Evolutionary conservation across 805 yeast species (phyloP), one percentile per base, ranked within the genome.

Genomic region (Candida michaelii): DNA sequence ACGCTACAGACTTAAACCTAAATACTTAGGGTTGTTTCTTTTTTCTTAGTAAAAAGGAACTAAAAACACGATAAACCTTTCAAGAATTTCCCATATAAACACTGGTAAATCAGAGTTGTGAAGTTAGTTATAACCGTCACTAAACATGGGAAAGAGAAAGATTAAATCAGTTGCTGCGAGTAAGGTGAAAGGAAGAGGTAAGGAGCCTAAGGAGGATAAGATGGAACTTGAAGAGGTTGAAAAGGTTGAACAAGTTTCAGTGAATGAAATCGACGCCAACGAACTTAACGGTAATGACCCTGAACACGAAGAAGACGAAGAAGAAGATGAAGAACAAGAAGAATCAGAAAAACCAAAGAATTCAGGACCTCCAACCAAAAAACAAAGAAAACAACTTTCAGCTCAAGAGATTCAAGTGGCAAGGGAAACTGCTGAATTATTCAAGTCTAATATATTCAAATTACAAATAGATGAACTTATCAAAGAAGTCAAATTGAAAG

Each of bases 371-470:
- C 62, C 62, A 8, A 57, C 64, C 9, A 69, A 70, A 48, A 66
- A 63, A 42, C 70, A 63, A 30, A 58, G 53, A 35, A 49, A 62
- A 39, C 69, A 71, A 49, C 54, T 80, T 17, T 68, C 85, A 0
- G 82, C 93, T 0, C 90, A 88, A 52, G 97, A 93, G 45, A 81
- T 91, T 35, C 96, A 91, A 54, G 76, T 85, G 2, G 96, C 97
- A 0, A 77, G 96, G 54, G 97, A 90, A 61, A 87, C 97, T 1
- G 93, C 95, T 1, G 97, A 90, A 61, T 68, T 91, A 35, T 93
- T 90, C 79, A 89, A 90, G 58, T 89, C 97, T 7, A 93, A 90
- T 63, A 89, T 93, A 42, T 91, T 93, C 80, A 93, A 93, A 62
- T 66, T 93, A 44, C 96, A 93, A 67, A 89, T 93, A 47, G 98